Evolutionary conservation across 805 yeast species (phyloP).

Genomic region (Kazachstania bromeliacearum): DNA sequence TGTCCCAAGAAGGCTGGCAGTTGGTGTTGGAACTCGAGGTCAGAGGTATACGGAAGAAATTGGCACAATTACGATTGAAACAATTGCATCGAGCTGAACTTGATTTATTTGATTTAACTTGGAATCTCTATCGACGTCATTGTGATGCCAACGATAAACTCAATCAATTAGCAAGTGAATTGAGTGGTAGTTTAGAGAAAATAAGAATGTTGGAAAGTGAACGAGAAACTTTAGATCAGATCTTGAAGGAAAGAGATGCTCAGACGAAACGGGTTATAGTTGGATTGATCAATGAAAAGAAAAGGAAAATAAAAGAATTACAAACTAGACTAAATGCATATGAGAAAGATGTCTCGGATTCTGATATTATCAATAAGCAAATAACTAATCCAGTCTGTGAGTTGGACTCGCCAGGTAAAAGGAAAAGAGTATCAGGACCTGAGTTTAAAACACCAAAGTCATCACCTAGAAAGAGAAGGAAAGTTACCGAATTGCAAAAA

Average conservation of each 20-base stretch:
- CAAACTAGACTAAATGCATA: constrained; percentile 6
- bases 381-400: constrained; percentile 12
- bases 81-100: constrained; percentile 13
- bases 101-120: constrained; percentile 20
- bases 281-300: constrained; percentile 22
- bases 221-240: constrained; percentile 8
- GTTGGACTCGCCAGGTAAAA: constrained; percentile 21
- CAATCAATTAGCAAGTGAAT: neutral
- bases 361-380: constrained; percentile 13
- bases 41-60: constrained; percentile 13
- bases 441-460: neutral
- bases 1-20: constrained; percentile 11
- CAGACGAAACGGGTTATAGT: constrained; percentile 16
- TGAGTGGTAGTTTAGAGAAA: neutral
- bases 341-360: constrained; percentile 8
- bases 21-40: constrained; percentile 14
- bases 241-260: constrained; percentile 16
- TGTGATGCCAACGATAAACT: constrained; percentile 11
- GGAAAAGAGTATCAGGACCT: constrained; percentile 5
- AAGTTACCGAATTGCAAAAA: neutral
- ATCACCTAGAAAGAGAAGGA: neutral
- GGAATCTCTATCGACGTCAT: constrained; percentile 9
- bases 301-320: constrained; percentile 15
- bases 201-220: constrained; percentile 7
- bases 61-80: constrained; percentile 15